Conservation (phyloP, 805 yeast genomes). For the Lachancea thermotolerans region DNA sequence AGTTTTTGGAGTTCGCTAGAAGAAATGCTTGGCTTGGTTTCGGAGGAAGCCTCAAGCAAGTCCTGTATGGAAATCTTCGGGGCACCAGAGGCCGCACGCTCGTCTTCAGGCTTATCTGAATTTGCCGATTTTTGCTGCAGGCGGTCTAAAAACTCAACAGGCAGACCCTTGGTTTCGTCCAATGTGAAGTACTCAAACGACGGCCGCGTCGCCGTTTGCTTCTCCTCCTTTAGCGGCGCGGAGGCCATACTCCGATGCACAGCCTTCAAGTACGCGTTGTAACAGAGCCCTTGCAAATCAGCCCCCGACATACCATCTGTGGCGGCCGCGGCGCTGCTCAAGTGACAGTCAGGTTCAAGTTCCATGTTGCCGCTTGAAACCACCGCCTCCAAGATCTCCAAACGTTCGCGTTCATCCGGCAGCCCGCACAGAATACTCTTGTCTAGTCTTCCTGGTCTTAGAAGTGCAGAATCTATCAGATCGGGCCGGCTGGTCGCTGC, state of each 20-base stretch:
- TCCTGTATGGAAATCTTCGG: conserved; percentile 41
- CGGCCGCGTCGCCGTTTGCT: neutral
- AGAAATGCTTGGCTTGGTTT: conserved; percentile 89
- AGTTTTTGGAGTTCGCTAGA: conserved; percentile 59
- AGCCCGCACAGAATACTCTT: conserved; percentile 86
- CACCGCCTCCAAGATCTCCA: conserved; percentile 50
- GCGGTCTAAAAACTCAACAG: neutral
- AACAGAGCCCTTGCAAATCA: conserved; percentile 85
- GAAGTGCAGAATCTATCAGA: conserved; percentile 84
- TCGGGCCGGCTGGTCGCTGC: conserved; percentile 98
- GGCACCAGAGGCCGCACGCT: conserved; percentile 17
- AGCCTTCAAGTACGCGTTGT: conserved; percentile 85
- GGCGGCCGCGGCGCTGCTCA: conserved; percentile 45
- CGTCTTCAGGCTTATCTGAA: neutral
- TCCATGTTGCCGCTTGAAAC: conserved; percentile 37
- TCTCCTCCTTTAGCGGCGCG: neutral
- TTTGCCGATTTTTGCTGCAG: neutral
- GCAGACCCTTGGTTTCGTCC: neutral
- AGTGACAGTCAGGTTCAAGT: conserved; percentile 42
- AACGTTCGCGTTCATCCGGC: conserved; percentile 65
- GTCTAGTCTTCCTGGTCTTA: conserved; percentile 95
- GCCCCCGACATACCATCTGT: conserved; percentile 90
- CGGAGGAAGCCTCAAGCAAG: conserved; percentile 54
- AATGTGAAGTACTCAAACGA: neutral
- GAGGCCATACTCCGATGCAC: conserved; percentile 50